Conservation (phyloP, 2,329 filamentous ascomycete genomes). For the Passalora sequoiae region DNA sequence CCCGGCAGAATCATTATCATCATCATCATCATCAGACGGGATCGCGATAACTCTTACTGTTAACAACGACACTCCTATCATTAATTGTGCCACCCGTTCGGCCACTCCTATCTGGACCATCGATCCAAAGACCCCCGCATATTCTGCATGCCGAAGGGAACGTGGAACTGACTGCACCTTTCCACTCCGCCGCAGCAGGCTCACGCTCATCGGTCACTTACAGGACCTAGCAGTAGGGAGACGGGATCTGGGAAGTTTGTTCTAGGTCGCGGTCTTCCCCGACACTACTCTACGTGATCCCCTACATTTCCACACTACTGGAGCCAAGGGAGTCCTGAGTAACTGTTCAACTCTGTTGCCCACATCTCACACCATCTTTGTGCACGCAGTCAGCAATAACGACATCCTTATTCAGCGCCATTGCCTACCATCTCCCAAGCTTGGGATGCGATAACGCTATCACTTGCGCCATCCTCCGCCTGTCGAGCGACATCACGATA, state of each 20-base stretch:
- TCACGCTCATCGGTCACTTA: neutral
- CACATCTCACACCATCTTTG: neutral
- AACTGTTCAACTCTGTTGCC: constrained; percentile 6
- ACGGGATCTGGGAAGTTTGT: constrained; percentile 1
- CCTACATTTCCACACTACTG: neutral
- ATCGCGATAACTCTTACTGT: neutral
- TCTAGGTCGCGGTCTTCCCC: constrained; percentile 4
- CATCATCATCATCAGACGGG: no score
- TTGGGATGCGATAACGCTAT: constrained; percentile 1
- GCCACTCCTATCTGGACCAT: neutral
- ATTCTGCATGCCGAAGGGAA: no score
- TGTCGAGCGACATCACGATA: neutral
- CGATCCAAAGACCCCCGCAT: no score
- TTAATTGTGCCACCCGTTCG: neutral
- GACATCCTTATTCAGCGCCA: constrained; percentile 5
- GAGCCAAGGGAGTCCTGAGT: constrained; percentile 5
- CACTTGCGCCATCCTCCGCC: neutral
- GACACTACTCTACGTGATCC: constrained; percentile 1
- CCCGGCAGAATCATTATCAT: neutral
- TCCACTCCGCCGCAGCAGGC: constrained; percentile 1
- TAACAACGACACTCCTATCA: neutral
- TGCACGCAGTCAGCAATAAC: constrained; percentile 4
- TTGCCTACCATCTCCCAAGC: neutral
- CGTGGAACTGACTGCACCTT: neutral
- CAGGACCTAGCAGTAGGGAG: neutral